Base-by-base conservation (phyloP, 2,329 filamentous ascomycete genomes). In the Neurospora crassa region DNA sequence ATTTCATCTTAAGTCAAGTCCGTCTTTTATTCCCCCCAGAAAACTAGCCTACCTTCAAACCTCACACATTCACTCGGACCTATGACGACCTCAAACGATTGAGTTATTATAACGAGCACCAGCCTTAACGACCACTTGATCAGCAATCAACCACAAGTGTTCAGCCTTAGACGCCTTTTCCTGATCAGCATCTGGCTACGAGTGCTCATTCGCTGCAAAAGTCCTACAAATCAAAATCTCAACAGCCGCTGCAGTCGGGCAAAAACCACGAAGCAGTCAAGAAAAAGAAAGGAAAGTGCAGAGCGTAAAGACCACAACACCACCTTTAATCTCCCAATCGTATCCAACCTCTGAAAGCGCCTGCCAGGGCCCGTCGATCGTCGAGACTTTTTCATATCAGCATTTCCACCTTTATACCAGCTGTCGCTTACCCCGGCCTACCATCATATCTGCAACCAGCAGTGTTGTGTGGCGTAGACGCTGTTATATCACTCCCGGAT, bases 251-350 rank as follows among this genome's bases (percentile, higher is more conserved):
- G 29, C 53, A 63, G 53, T 63, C 53, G 53, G 53, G 53, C 53
- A 37, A 63, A 63, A 71, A 68, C 47, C 20, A 45, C 20, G 40
- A 73, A 71, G 63, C 20, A 70, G 29, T 42, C 41, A 41, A 45
- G 70, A 63, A 20, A 68, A 45, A 71, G 71, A 69, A 71, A 69
- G 67, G 70, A 72, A 72, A 41, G 10, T 40, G 53, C 53, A 63
- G 53, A 63, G 53, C 53, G 29, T 37, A 37, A 63, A 34, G 53
- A 63, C 53, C 53, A 63, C 53, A 63, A 37, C 29, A 63, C 53
- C 24, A 37, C 53, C 24, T 59, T 4, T 18, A 63, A 63, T 63
- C 24, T 63, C 34, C 53, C 53, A 63, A 63, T 34, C 53, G 53
- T 63, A 63, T 63, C 53, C 53, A 16, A 37, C 16, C 16, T 37